Percentiles rank a stretch among this genome's conserved stretches.
These are phyloP conservation scores for Bruguiera parviflora DNA, from an alignment of 345 rosid species.

Conservation along the genomic window DNA sequence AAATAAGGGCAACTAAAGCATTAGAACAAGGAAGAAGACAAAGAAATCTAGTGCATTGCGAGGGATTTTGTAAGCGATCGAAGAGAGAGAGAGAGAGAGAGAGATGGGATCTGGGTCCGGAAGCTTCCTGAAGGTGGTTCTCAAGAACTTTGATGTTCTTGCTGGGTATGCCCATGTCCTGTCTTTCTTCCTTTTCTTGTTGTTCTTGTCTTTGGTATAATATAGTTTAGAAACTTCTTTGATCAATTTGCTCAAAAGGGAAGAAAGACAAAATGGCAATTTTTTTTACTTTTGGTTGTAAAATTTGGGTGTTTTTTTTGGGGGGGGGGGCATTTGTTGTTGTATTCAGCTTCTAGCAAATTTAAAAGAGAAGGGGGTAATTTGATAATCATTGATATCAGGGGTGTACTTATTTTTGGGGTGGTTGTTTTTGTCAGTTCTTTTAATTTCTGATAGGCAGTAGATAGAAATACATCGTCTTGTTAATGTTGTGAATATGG, in stretches of 20 bases:
- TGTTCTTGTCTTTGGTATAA: neutral
- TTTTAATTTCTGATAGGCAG: neutral
- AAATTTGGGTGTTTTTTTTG: no score
- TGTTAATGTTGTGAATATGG: neutral
- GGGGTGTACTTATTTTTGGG: neutral
- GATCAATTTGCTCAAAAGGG: constrained; percentile 5
- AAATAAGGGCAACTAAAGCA: no score
- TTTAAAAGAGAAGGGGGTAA: neutral
- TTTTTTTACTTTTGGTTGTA: no score
- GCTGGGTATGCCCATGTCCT: constrained; percentile 53
- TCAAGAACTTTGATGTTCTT: constrained; percentile 82
- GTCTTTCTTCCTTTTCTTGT: neutral
- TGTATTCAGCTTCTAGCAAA: neutral
- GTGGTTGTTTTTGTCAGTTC: neutral
- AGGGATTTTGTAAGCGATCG: no score
- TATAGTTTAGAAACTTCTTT: neutral
- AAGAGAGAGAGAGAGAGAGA: neutral
- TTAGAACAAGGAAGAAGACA: no score
- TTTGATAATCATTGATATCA: neutral
- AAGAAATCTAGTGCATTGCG: no score
- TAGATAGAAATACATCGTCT: neutral
- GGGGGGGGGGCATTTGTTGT: neutral
- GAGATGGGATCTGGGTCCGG: constrained; percentile 73
- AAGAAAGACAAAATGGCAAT: neutral
- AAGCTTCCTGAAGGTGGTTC: constrained; percentile 60